Conservation (phyloP, 352 stramenopile genomes). For the Globisporangium spiculum region DNA sequence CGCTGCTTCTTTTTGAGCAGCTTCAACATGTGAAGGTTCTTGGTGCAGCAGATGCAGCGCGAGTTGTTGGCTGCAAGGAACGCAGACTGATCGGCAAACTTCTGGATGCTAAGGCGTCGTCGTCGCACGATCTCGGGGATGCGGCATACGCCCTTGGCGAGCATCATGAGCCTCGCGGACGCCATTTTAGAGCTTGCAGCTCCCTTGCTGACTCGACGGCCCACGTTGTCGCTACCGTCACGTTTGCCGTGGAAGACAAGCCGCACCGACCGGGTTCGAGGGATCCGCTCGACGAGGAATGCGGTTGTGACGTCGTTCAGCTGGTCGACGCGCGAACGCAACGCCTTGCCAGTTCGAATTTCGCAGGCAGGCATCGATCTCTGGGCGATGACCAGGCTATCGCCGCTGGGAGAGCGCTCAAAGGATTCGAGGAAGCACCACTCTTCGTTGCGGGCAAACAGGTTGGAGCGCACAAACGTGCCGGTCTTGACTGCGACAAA, state of each 20-base stretch:
- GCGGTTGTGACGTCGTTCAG: slow-evolving; percentile 31
- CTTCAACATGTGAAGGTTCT: slow-evolving; percentile 30
- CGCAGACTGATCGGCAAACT: slow-evolving; percentile 36
- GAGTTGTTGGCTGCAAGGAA: slow-evolving; percentile 42
- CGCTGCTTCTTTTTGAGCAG: slow-evolving; percentile 25
- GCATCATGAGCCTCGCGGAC: slow-evolving; percentile 21
- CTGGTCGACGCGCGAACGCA: slow-evolving; percentile 29
- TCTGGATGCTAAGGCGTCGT: slow-evolving; percentile 54
- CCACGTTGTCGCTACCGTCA: slow-evolving; percentile 5
- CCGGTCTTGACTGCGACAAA: slow-evolving; percentile 28
- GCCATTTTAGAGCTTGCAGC: neutral
- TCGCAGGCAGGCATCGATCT: slow-evolving; percentile 7
- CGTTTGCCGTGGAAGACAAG: slow-evolving; percentile 39
- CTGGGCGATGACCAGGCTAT: neutral
- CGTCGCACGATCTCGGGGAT: slow-evolving; percentile 50
- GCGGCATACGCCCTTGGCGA: slow-evolving; percentile 32
- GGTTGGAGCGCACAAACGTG: slow-evolving; percentile 33
- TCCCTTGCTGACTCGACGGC: slow-evolving; percentile 4
- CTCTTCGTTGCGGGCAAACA: slow-evolving; percentile 35
- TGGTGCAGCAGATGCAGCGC: slow-evolving; percentile 56
- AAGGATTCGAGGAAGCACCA: slow-evolving; percentile 40
- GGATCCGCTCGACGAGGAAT: slow-evolving; percentile 33
- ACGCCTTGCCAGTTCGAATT: slow-evolving; percentile 36
- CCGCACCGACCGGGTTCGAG: slow-evolving; percentile 29
- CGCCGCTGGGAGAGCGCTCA: slow-evolving; percentile 8